Evolutionary conservation across 73 alveolate species (phyloP), one percentile per base, ranked within the genome.

Genomic region (Paramecium octaurelia): DNA sequence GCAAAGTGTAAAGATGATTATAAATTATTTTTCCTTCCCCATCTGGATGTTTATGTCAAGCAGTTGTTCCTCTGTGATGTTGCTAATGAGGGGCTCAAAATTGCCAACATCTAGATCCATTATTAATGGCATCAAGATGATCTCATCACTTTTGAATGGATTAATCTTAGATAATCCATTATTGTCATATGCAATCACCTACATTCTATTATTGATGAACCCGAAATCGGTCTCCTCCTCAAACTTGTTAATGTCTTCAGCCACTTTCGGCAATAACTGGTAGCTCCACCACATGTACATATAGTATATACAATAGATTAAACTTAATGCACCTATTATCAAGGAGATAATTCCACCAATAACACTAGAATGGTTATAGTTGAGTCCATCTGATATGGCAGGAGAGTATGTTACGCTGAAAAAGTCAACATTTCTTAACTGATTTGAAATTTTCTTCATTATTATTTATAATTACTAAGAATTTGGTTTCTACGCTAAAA

Each of bases 111-210:
- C 87, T 11, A 64, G 46, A 64, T 64, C 84, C 2, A 64, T 34
- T 7, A 73, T 73, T 16, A 73, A 24, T 36, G 87, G 59, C 59
- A 73, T 20, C 40, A 73, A 43, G 31, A 73, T 43, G 14, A 73
- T 73, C 38, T 34, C 87, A 36, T 73, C 87, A 12, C 36, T 34
- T 36, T 73, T 73, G 18, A 73, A 73, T 36, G 87, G 87, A 73
- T 73, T 43, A 29, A 73, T 40, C 2, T 34, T 16, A 35, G 57
- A 34, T 36, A 20, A 2, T 35, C 87, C 87, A 35, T 35, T 18
- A 36, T 12, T 18, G 27, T 73, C 34, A 73, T 35, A 35, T 23
- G 60, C 68, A n/a, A 21, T 35, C 2, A 36, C 46, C 40, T 40
- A 16, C 58, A 73, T 73, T 23, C 46, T 31, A 43, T 21, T 73